Conservation (phyloP, 1,284 basidiomycete species). For the Rhodotorula sp. region DNA sequence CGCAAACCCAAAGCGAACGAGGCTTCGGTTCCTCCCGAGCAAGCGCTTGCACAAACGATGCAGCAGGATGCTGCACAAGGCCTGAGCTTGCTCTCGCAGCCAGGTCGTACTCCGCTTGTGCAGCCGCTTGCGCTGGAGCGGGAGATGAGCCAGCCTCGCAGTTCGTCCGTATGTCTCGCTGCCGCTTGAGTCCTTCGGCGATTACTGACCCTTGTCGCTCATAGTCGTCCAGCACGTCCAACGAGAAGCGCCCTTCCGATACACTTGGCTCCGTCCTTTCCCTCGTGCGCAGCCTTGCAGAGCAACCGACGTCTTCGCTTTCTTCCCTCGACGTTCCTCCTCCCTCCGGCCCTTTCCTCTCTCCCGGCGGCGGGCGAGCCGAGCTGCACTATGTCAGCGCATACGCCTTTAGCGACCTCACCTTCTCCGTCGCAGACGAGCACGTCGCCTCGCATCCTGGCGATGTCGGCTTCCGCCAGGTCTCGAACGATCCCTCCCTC, state of each 20-base stretch:
- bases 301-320: not conserved
- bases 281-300: not conserved
- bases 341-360: not conserved
- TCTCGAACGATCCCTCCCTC: conserved; percentile 43
- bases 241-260: not conserved
- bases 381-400: conserved; percentile 1
- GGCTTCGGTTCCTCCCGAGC: not conserved
- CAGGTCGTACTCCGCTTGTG: not conserved
- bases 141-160: too few relatives aligned
- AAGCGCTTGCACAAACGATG: not conserved
- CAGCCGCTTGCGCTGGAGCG: not conserved
- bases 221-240: not conserved
- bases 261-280: not conserved
- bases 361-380: not conserved
- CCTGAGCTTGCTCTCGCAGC: too few relatives aligned
- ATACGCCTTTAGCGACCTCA: conserved; percentile 1
- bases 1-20: conserved; percentile 26
- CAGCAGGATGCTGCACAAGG: not conserved
- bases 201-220: too few relatives aligned
- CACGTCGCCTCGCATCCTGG: conserved; percentile 14
- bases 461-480: conserved; percentile 46
- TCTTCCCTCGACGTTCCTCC: not conserved
- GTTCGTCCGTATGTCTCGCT: too few relatives aligned
- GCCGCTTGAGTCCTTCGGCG: too few relatives aligned
- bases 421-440: conserved; percentile 2